Percentiles rank a stretch among this genome's conserved stretches.
phyloP scores from a whole-genome alignment of 1,139 yeast species.

The Maudiozyma humilis region DNA sequence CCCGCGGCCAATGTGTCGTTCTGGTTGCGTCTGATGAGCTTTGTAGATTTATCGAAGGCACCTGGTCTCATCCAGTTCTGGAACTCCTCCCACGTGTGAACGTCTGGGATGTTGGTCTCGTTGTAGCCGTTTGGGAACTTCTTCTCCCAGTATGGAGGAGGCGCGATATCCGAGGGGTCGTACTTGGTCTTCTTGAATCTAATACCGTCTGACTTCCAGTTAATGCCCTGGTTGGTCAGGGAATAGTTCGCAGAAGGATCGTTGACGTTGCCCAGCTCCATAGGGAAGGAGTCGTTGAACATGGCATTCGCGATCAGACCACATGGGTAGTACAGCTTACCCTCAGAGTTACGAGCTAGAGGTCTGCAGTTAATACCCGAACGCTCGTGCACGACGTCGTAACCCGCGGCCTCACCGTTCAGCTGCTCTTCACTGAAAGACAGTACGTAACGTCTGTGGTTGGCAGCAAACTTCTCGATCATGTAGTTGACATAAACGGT shows the following conservation, averaged over 20 bases:
- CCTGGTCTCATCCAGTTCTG: constrained; percentile 88
- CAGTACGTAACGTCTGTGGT: constrained; percentile 88
- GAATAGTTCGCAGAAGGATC: constrained; percentile 39
- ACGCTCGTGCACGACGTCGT: constrained; percentile 45
- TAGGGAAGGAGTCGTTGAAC: constrained; percentile 61
- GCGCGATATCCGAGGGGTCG: constrained; percentile 51
- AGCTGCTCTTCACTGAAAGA: constrained; percentile 88
- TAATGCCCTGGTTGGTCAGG: constrained; percentile 49
- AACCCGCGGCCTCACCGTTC: constrained; percentile 44
- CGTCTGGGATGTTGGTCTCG: constrained; percentile 51
- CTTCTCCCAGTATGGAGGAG: constrained; percentile 71
- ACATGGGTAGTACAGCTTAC: constrained; percentile 60
- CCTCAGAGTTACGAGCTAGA: constrained; percentile 42
- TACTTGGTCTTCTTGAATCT: constrained; percentile 55
- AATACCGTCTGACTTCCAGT: constrained; percentile 58
- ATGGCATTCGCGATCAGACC: constrained; percentile 71
- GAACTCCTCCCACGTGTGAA: constrained; percentile 47
- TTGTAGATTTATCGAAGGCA: constrained; percentile 62
- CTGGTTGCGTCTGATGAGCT: constrained; percentile 53
- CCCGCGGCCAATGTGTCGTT: constrained; percentile 46
- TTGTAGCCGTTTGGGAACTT: constrained; percentile 65
- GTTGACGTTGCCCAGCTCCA: constrained; percentile 25
- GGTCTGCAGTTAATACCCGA: constrained; percentile 71
- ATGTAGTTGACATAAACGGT: constrained; percentile 78
- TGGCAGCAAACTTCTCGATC: constrained; percentile 76